phyloP scores from a whole-genome alignment of 192 early-diverging fungal species.

The Piromyces finnis region DNA sequence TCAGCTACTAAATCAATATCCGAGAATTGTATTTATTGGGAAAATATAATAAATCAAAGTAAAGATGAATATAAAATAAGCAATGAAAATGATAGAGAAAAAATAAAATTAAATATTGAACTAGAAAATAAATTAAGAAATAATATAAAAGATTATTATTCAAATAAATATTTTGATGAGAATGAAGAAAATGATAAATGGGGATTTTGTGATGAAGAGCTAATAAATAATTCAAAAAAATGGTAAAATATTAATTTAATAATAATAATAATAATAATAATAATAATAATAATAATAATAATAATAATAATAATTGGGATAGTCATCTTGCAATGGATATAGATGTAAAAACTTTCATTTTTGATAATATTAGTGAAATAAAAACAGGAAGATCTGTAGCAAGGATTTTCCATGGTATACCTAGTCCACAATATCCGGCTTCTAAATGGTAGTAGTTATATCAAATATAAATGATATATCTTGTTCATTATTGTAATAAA shows the following conservation, averaged over 20 bases:
- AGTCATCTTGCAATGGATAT: not conserved
- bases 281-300: too few species aligned
- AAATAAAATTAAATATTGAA: not conserved
- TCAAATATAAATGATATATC: too few species aligned
- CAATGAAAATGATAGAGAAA: not conserved
- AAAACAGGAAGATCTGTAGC: constrained; percentile 12
- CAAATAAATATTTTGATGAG: not conserved
- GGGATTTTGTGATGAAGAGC: not conserved
- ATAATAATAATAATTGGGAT: too few species aligned
- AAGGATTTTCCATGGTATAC: constrained; percentile 22
- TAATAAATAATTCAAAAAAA: not conserved
- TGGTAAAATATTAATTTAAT: too few species aligned
- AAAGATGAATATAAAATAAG: not conserved
- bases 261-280: too few species aligned
- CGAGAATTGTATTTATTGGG: not conserved
- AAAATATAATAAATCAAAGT: not conserved
- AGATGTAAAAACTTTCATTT: not conserved
- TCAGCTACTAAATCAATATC: not conserved
- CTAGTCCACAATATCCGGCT: constrained; percentile 17
- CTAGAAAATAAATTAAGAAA: not conserved
- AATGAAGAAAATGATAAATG: not conserved
- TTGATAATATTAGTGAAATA: not conserved
- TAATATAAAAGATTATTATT: not conserved
- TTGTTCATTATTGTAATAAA: too few species aligned
- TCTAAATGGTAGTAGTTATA: constrained; percentile 23